phyloP scores from a whole-genome alignment of 2,329 filamentous ascomycete species.

The Colletotrichum trifolii region DNA sequence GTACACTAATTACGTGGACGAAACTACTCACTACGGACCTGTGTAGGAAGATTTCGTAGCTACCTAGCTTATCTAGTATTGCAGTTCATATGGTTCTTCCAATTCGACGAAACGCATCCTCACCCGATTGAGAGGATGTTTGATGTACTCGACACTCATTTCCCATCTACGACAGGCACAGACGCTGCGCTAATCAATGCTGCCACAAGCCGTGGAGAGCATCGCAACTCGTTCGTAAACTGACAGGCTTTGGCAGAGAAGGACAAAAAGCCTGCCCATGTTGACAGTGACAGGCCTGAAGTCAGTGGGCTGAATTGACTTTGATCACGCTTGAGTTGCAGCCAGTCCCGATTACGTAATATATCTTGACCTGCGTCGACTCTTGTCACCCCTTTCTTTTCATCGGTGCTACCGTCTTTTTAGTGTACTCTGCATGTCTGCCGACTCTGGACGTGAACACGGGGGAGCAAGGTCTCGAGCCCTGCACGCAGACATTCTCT shows the following conservation, averaged over 20 bases:
- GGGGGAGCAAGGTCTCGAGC: slow-evolving; percentile 3
- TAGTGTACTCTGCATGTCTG: slow-evolving; percentile 2
- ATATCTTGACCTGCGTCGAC: neutral
- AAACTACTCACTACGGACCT: no score
- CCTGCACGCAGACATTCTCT: neutral
- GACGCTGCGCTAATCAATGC: slow-evolving; percentile 8
- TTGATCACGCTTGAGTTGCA: neutral
- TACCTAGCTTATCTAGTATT: no score
- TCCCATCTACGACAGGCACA: neutral
- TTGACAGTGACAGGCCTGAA: neutral
- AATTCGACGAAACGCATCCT: no score
- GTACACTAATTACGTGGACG: no score
- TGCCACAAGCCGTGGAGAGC: slow-evolving; percentile 2
- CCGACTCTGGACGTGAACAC: slow-evolving; percentile 13
- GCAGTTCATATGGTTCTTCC: no score
- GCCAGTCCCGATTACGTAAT: neutral
- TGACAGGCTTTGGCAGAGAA: slow-evolving; percentile 17
- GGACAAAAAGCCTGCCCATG: slow-evolving; percentile 16
- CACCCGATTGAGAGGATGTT: no score
- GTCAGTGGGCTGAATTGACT: slow-evolving; percentile 25
- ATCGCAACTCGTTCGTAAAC: slow-evolving; percentile 19
- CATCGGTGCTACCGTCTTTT: neutral
- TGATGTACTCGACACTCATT: neutral
- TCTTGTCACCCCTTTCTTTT: slow-evolving; percentile 21
- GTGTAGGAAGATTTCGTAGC: no score